phyloP scores from a whole-genome alignment of 2,329 filamentous ascomycete genomes.

The Aspergillus bombycis region DNA sequence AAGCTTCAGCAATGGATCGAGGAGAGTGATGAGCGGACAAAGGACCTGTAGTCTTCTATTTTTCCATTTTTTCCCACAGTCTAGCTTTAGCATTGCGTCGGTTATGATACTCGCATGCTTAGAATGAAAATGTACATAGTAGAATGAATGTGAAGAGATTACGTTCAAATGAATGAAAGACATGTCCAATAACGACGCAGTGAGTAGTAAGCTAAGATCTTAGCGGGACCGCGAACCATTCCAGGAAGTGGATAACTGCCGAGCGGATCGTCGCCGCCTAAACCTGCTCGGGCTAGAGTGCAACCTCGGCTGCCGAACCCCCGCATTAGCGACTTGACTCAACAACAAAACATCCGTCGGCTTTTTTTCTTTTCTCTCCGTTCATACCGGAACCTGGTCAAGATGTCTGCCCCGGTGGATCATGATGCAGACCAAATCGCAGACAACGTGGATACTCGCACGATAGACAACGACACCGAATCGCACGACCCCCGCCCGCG shows the following conservation, averaged over 20 bases:
- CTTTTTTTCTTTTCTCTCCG: constrained; percentile 11
- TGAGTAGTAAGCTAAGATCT: neutral
- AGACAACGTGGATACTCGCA: constrained; percentile 12
- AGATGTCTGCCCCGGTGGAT: neutral
- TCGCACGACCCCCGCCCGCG: constrained; percentile 45
- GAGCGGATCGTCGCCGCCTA: neutral
- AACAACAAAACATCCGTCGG: neutral
- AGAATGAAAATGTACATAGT: constrained; percentile 7
- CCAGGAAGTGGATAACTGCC: neutral
- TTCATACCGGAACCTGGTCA: neutral
- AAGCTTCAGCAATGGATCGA: constrained; percentile 57
- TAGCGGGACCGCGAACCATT: neutral
- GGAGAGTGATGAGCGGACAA: constrained; percentile 56
- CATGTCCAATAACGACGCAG: neutral
- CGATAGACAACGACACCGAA: constrained; percentile 11
- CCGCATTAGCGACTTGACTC: constrained; percentile 15
- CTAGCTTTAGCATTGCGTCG: neutral
- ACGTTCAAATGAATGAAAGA: neutral
- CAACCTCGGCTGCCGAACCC: constrained; percentile 16
- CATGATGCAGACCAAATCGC: neutral
- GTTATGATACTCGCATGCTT: neutral
- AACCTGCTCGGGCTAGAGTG: neutral
- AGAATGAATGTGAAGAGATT: neutral
- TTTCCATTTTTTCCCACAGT: neutral
- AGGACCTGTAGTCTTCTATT: constrained; percentile 41